phyloP scores from a whole-genome alignment of 345 rosid genomes.

The Anastatica hierochuntica region DNA sequence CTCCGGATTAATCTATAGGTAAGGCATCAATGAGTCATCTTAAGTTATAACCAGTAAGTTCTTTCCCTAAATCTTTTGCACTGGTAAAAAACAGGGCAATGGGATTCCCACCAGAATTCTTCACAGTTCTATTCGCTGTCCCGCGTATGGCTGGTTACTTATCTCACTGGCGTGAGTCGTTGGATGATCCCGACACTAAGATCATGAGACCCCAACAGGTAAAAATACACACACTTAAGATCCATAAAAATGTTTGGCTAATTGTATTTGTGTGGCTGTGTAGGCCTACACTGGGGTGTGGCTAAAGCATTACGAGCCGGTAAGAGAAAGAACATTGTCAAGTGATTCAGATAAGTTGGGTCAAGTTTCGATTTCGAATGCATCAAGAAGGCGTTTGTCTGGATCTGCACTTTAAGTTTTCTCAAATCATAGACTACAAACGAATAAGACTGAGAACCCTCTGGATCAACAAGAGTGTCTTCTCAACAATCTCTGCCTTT shows the following conservation, averaged over 20 bases:
- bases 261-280: constrained; percentile 2
- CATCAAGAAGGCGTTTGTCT: constrained; percentile 73
- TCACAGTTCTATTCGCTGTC: constrained; percentile 88
- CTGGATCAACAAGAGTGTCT: constrained; percentile 4
- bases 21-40: constrained; percentile 2
- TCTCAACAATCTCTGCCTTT: not conserved
- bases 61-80: not conserved
- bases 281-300: constrained; percentile 85
- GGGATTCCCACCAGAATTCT: constrained; percentile 98
- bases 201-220: constrained; percentile 99
- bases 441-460: constrained; percentile 11
- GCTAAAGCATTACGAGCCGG: constrained; percentile 75
- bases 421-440: not conserved
- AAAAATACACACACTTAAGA: not conserved
- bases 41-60: not conserved
- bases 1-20: constrained; percentile 94
- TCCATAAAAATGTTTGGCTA: too few species aligned
- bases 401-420: constrained; percentile 47
- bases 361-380: constrained; percentile 74
- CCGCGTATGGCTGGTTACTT: constrained; percentile 98
- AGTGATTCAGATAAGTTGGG: constrained; percentile 38
- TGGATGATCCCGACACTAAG: constrained; percentile 95
- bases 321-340: constrained; percentile 41
- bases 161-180: constrained; percentile 89
- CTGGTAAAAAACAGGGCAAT: constrained; percentile 48